Percentiles rank a stretch among this genome's conserved stretches.
Evolutionary conservation across 768 basidiomycete genomes (phyloP).

Genomic region (Termitomyces sp.): DNA sequence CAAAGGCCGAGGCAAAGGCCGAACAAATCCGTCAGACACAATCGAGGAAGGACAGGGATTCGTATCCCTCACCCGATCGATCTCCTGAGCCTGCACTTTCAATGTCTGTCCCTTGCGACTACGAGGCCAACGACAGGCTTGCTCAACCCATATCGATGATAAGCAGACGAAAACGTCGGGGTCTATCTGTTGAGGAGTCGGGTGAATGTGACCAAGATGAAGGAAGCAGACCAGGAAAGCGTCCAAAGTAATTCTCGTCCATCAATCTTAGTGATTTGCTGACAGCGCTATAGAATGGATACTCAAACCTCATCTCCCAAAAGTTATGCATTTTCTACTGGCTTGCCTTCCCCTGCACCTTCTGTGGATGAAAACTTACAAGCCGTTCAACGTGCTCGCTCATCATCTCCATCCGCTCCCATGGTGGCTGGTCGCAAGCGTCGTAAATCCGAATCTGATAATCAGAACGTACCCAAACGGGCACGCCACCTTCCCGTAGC

Average conservation of each 20-base stretch:
- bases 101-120: too few species aligned
- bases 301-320: too few species aligned
- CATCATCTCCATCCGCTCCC: too few species aligned
- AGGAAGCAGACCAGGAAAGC: too few species aligned
- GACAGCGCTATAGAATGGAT: too few species aligned
- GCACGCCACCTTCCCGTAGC: slow-evolving; percentile 12
- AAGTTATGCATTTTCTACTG: too few species aligned
- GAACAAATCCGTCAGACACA: slow-evolving; percentile 4
- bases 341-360: slow-evolving; percentile 10
- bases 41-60: slow-evolving; percentile 1
- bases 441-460: slow-evolving; percentile 26
- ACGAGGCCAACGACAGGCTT: too few species aligned
- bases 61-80: slow-evolving; percentile 15
- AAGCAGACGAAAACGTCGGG: slow-evolving; percentile 11
- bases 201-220: too few species aligned
- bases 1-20: slow-evolving; percentile 9
- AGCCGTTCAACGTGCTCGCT: not conserved
- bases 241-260: too few species aligned
- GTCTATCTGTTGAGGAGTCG: not conserved
- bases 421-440: slow-evolving; percentile 24
- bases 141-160: too few species aligned
- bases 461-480: not conserved
- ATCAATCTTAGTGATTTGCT: too few species aligned
- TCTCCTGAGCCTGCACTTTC: slow-evolving; percentile 6
- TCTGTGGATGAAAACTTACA: slow-evolving; percentile 1